Evolutionary conservation across 2,329 filamentous ascomycete genomes (phyloP).

Genomic region (Verticillium alfalfae): DNA sequence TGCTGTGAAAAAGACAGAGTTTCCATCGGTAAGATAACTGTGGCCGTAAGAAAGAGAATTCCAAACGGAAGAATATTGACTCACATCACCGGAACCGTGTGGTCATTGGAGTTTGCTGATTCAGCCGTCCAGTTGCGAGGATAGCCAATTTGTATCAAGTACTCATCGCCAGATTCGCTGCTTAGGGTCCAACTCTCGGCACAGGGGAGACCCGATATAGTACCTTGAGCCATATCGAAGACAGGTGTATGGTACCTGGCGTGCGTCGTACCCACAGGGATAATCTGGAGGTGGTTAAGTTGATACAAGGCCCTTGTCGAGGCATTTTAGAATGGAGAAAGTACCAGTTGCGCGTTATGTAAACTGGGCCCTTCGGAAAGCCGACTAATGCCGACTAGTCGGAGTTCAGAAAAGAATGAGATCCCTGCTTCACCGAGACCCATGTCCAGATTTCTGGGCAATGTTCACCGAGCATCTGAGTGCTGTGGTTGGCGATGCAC

Average conservation of each 20-base stretch:
- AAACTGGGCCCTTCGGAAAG: not conserved
- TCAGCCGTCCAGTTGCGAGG: conserved; percentile 18
- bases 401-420: not conserved
- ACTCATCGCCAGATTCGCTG: conserved; percentile 11
- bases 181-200: conserved; percentile 1
- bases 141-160: conserved; percentile 23
- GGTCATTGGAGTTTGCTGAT: conserved; percentile 10
- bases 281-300: not conserved
- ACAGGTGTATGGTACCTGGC: not conserved
- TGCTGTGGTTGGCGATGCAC: not conserved
- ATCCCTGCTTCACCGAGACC: not conserved
- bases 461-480: not conserved
- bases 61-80: conserved; percentile 1
- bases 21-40: conserved; percentile 27
- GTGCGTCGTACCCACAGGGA: not conserved
- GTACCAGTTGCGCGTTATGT: not conserved
- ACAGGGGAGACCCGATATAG: not conserved
- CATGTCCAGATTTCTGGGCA: not conserved
- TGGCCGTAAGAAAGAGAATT: not conserved
- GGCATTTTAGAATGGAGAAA: not conserved
- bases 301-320: not conserved
- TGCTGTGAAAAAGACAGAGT: conserved; percentile 26
- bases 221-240: not conserved
- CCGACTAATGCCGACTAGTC: not conserved
- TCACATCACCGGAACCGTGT: conserved; percentile 17